Conservation (phyloP, 1,284 basidiomycete species). For the Leccinum proliferum region DNA sequence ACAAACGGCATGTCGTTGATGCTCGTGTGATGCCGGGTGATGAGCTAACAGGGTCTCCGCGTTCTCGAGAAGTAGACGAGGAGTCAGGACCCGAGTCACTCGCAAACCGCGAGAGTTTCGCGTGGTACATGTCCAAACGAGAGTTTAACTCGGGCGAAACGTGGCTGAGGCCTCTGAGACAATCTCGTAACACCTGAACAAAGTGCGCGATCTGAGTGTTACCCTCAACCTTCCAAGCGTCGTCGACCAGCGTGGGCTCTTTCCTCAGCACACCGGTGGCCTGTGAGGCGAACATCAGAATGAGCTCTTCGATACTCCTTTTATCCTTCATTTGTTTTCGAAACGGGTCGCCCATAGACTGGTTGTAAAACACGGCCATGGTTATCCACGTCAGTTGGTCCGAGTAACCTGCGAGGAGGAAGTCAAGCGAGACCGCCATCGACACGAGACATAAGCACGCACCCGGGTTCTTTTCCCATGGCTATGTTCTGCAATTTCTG, state of each 20-base stretch:
- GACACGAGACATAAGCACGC: slow-evolving; percentile 32
- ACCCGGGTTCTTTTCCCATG: slow-evolving; percentile 87
- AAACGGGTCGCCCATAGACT: slow-evolving; percentile 80
- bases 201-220: slow-evolving; percentile 90
- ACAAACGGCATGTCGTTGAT: slow-evolving; percentile 75
- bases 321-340: slow-evolving; percentile 92
- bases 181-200: slow-evolving; percentile 81
- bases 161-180: slow-evolving; percentile 64
- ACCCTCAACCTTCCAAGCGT: slow-evolving; percentile 90
- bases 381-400: slow-evolving; percentile 85
- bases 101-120: slow-evolving; percentile 64
- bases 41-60: slow-evolving; percentile 44
- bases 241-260: slow-evolving; percentile 64
- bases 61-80: slow-evolving; percentile 48
- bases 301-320: slow-evolving; percentile 95
- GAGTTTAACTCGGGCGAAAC: slow-evolving; percentile 79
- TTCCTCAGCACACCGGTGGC: slow-evolving; percentile 84
- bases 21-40: slow-evolving; percentile 38
- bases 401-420: slow-evolving; percentile 59
- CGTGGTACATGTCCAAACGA: slow-evolving; percentile 77
- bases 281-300: slow-evolving; percentile 91
- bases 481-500: slow-evolving; percentile 84
- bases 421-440: slow-evolving; percentile 7
- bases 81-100: slow-evolving; percentile 69
- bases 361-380: slow-evolving; percentile 87